Evolutionary conservation across 768 basidiomycete species (phyloP), one percentile per base, ranked within the genome.

Genomic region (Hypholoma fasciculare): DNA sequence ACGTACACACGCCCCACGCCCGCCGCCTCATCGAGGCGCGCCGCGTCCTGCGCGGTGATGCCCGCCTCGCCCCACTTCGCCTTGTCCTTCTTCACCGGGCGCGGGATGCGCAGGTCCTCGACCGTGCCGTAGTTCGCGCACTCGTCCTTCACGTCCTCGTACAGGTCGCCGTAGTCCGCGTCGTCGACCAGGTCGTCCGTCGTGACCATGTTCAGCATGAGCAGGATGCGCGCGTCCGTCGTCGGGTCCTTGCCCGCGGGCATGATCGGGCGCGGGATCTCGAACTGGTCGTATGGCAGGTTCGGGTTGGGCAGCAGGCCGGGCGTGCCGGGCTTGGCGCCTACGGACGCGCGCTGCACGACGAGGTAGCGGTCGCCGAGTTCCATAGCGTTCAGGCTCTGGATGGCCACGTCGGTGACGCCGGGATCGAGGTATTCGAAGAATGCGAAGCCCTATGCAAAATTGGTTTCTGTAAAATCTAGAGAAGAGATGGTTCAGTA

Each of bases 131-230:
- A 94, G 64, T 82, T 88, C 7, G 80, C 79, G 64, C 90, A 94
- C 74, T 98, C 95, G 56, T 94, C 89, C 69, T 89, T 92, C 70
- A 98, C 87, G 69, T 99, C 97, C 69, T 97, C 95, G 60, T 92
- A 87, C 57, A 99, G 84, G 66, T 99, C 97, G 20, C 86, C 86
- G 71, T 97, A 99, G 67, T 99, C 97, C 59, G 88, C 78, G 69
- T 98, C 96, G 65, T 94, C 88, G 16, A 82, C 72, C 48, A 99
- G 83, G 67, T 99, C 97, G 46, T 99, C 97, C 1, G 92, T 71
- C 0, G 91, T 92, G 62, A 99, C 94, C 97, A 99, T 99, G 82
- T 98, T 99, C 67, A 99, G 77, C 89, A 99, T 91, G 70, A 98
- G 89, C 65, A 99, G 82, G 68, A 97, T 95, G 38, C 93, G 87